Evolutionary conservation across 805 yeast genomes (phyloP).

Genomic region (Schwanniomyces yamadae): DNA sequence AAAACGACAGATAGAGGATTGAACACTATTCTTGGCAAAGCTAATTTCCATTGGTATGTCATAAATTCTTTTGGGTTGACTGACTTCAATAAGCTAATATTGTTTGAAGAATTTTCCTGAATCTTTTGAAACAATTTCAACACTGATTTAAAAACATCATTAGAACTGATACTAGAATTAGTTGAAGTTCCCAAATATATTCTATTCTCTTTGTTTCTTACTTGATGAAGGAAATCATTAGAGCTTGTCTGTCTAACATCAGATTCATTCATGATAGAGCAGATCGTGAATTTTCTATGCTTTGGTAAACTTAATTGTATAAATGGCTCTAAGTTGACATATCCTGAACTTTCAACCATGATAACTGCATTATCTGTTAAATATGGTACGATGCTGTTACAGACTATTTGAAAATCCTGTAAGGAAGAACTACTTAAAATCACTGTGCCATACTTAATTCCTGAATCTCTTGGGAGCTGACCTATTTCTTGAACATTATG

Average conservation of each 20-base stretch:
- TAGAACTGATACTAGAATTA: constrained; percentile 9
- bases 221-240: constrained; percentile 28
- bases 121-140: constrained; percentile 33
- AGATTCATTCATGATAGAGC: constrained; percentile 61
- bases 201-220: constrained; percentile 43
- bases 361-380: constrained; percentile 46
- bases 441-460: constrained; percentile 31
- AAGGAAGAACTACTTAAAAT: constrained; percentile 34
- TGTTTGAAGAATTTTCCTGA: constrained; percentile 33
- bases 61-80: constrained; percentile 55
- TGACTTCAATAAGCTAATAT: constrained; percentile 49
- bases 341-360: constrained; percentile 69
- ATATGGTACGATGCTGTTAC: constrained; percentile 23
- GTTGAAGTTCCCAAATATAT: constrained; percentile 40
- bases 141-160: constrained; percentile 20
- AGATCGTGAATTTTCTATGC: constrained; percentile 33
- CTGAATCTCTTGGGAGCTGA: constrained; percentile 4
- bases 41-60: constrained; percentile 82
- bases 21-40: constrained; percentile 74
- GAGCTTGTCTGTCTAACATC: constrained; percentile 46
- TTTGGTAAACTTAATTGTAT: constrained; percentile 44
- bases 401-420: constrained; percentile 37
- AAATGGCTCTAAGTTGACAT: constrained; percentile 70
- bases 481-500: constrained; percentile 6
- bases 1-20: constrained; percentile 74